Conservation (phyloP, 768 basidiomycete species). For the Lactarius akahatsu region DNA sequence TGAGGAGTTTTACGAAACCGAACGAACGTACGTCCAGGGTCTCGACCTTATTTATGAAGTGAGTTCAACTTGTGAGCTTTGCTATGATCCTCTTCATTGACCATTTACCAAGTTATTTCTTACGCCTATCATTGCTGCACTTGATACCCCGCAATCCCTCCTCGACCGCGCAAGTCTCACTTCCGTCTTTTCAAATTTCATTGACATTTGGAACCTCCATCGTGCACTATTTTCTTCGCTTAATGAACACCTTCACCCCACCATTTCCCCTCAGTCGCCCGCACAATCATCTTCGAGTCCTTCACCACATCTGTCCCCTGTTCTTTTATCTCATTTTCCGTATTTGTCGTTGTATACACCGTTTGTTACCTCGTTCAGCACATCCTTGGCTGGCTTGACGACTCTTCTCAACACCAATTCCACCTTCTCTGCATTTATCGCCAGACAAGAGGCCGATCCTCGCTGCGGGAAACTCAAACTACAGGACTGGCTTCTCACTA, state of each 20-base stretch:
- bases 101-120: slow-evolving; percentile 64
- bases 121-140: slow-evolving; percentile 70
- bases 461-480: slow-evolving; percentile 73
- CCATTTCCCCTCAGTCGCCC: not conserved
- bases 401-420: slow-evolving; percentile 54
- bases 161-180: slow-evolving; percentile 67
- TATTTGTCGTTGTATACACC: slow-evolving; percentile 86
- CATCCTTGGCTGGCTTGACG: slow-evolving; percentile 57
- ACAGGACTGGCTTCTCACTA: slow-evolving; percentile 81
- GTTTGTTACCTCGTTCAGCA: slow-evolving; percentile 76
- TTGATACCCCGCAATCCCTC: slow-evolving; percentile 68
- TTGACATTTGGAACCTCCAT: slow-evolving; percentile 90
- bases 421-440: slow-evolving; percentile 62
- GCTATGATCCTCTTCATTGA: slow-evolving; percentile 1
- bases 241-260: slow-evolving; percentile 42
- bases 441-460: slow-evolving; percentile 63
- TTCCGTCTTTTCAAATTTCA: slow-evolving; percentile 81
- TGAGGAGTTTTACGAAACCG: slow-evolving; percentile 80
- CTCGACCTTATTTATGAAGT: slow-evolving; percentile 82
- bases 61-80: slow-evolving; percentile 32
- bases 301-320: slow-evolving; percentile 50
- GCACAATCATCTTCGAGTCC: slow-evolving; percentile 31
- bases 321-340: slow-evolving; percentile 80
- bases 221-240: slow-evolving; percentile 69
- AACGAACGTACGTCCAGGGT: slow-evolving; percentile 77